Evolutionary conservation across 352 stramenopile species (phyloP).

Genomic region (Chloridella minuta): DNA sequence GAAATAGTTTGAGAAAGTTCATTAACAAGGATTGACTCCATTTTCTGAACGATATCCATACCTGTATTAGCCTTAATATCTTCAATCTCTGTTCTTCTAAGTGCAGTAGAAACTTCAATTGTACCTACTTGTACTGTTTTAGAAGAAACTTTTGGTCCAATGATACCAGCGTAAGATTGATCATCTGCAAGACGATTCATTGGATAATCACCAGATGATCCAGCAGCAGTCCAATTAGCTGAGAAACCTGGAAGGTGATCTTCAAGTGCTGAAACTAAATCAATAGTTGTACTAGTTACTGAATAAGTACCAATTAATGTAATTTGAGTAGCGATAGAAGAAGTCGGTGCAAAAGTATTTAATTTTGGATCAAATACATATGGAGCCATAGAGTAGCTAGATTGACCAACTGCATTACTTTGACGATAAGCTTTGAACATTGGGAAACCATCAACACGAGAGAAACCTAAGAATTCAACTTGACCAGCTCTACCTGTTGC

Average conservation of each 20-base stretch:
- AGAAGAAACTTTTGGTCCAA: not conserved
- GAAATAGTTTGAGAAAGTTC: slow-evolving; percentile 8
- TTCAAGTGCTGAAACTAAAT: slow-evolving; percentile 2
- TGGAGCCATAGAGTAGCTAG: no score
- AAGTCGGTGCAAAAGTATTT: no score
- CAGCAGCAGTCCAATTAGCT: not conserved
- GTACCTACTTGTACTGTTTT: not conserved
- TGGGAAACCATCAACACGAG: no score
- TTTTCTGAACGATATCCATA: not conserved
- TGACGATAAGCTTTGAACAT: no score
- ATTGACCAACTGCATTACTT: no score
- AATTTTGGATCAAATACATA: no score
- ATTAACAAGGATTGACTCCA: not conserved
- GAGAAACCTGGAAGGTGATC: slow-evolving; percentile 4
- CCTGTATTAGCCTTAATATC: not conserved
- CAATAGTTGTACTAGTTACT: not conserved
- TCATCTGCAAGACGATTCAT: not conserved
- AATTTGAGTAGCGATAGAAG: no score
- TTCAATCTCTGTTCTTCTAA: slow-evolving; percentile 11
- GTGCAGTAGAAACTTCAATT: not conserved
- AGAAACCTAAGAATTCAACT: no score
- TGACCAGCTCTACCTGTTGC: no score
- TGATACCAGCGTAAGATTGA: not conserved
- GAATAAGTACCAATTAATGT: no score
- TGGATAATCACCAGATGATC: no score